Conservation (phyloP, 352 stramenopile species). For the Phytopythium vexans region DNA sequence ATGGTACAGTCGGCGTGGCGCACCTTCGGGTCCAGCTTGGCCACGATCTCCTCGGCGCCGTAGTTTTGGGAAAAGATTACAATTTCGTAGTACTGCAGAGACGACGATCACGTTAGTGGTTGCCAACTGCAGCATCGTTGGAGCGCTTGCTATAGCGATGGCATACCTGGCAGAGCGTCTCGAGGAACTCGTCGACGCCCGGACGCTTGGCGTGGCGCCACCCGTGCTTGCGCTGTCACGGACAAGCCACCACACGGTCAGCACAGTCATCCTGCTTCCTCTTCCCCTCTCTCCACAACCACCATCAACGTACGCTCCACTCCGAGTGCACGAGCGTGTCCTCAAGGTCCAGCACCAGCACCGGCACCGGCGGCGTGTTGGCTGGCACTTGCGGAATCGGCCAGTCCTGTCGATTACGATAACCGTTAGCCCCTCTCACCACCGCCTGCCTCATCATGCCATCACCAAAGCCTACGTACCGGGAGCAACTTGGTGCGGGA, state of each 20-base stretch:
- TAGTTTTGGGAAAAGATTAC: constrained; percentile 87
- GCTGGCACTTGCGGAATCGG: constrained; percentile 76
- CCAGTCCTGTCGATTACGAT: constrained; percentile 48
- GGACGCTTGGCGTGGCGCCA: constrained; percentile 87
- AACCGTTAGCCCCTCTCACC: background rate
- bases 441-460: background rate
- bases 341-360: constrained; percentile 84
- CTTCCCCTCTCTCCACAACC: background rate
- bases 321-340: constrained; percentile 87
- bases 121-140: background rate
- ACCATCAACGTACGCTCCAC: constrained; percentile 70
- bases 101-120: background rate
- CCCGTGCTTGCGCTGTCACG: constrained; percentile 71
- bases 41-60: constrained; percentile 74
- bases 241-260: constrained; percentile 2
- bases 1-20: background rate
- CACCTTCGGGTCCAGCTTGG: constrained; percentile 79
- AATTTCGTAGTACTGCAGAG: constrained; percentile 77
- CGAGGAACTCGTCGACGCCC: constrained; percentile 83
- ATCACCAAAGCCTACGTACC: constrained; percentile 11
- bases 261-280: background rate
- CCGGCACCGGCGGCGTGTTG: constrained; percentile 70
- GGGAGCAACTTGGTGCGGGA: constrained; percentile 78
- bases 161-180: constrained; percentile 64
- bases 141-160: background rate